phyloP scores from a whole-genome alignment of 306 rosid genomes.

The Carpinus viminea region DNA sequence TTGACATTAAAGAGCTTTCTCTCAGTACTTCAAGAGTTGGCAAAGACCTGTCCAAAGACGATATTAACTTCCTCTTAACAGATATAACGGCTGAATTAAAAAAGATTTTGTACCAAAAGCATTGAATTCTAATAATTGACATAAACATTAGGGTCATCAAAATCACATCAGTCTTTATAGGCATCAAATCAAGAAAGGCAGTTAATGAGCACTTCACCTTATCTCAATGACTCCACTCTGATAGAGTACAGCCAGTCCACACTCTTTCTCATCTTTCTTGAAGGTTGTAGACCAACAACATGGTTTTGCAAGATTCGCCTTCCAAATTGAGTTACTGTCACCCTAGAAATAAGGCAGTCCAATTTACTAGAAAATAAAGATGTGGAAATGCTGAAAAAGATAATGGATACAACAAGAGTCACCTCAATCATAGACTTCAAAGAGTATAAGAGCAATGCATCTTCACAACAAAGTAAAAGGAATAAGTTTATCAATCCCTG shows the following conservation, averaged over 20 bases:
- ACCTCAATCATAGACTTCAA: constrained; percentile 67
- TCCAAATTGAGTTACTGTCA: constrained; percentile 45
- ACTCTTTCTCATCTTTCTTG: constrained; percentile 62
- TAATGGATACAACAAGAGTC: constrained; percentile 29
- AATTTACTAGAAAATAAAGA: constrained; percentile 31
- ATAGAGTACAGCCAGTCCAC: constrained; percentile 60
- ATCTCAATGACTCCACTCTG: constrained; percentile 76
- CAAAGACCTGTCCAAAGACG: constrained; percentile 62
- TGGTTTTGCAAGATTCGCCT: constrained; percentile 57
- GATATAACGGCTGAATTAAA: neutral
- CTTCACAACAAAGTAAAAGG: constrained; percentile 71
- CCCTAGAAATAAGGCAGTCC: constrained; percentile 50
- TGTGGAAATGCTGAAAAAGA: constrained; percentile 21
- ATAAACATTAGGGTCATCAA: constrained; percentile 12
- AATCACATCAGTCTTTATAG: neutral
- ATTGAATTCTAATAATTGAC: constrained; percentile 8
- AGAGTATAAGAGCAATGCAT: constrained; percentile 55
- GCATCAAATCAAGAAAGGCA: constrained; percentile 14
- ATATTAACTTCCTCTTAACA: constrained; percentile 20
- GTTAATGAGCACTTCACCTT: constrained; percentile 55
- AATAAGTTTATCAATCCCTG: constrained; percentile 39
- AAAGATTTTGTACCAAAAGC: constrained; percentile 21
- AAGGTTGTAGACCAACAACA: constrained; percentile 78
- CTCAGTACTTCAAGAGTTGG: constrained; percentile 69
- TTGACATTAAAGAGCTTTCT: constrained; percentile 59